Conservation (phyloP, 1,284 basidiomycete genomes). For the Apiotrichum siamense region DNA sequence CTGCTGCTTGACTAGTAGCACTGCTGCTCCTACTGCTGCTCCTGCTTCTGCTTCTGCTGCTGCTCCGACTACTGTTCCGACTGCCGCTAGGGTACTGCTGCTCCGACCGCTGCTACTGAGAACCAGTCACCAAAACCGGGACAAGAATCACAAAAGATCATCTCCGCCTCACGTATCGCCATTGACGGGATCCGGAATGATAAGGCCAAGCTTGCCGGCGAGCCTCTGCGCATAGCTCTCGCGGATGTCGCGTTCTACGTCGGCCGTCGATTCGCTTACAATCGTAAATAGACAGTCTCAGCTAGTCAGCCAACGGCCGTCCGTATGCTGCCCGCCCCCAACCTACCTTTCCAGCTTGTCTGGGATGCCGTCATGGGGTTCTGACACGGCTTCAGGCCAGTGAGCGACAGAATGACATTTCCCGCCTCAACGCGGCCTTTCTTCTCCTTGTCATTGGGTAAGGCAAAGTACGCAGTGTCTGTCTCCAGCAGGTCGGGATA, state of each 20-base stretch:
- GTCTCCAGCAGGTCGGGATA: slow-evolving; percentile 36
- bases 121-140: no score
- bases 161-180: no score
- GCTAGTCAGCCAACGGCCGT: background rate
- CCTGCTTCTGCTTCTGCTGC: no score
- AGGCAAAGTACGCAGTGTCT: slow-evolving; percentile 7
- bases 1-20: background rate
- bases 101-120: no score
- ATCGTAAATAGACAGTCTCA: slow-evolving; percentile 24
- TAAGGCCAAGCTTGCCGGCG: background rate
- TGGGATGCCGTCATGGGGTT: background rate
- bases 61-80: no score
- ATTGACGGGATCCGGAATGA: background rate
- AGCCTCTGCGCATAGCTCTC: slow-evolving; percentile 14
- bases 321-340: no score
- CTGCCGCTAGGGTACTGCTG: no score
- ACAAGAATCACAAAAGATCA: no score
- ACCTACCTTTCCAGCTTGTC: slow-evolving; percentile 9
- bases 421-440: background rate
- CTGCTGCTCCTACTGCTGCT: no score
- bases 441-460: background rate
- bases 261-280: slow-evolving; percentile 13
- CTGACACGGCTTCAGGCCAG: background rate
- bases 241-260: slow-evolving; percentile 11
- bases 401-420: background rate